Evolutionary conservation across 1,284 basidiomycete genomes (phyloP).

Genomic region (Kalmanozyma brasiliensis): DNA sequence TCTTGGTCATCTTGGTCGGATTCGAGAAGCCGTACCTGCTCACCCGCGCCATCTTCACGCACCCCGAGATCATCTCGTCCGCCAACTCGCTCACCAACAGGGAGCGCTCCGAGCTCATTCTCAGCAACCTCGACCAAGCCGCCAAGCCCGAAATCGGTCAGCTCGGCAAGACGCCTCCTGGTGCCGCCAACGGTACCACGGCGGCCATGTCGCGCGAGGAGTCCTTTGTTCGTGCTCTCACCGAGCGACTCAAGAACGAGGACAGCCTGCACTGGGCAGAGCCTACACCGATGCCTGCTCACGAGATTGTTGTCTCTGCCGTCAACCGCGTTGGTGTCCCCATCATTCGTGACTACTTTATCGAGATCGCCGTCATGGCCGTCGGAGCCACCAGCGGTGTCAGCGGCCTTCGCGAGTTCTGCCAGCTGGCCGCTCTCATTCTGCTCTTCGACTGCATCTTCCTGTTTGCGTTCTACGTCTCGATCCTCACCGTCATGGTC

Average conservation of each 20-base stretch:
- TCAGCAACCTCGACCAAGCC: conserved; percentile 43
- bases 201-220: conserved; percentile 53
- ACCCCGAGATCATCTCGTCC: conserved; percentile 76
- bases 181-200: conserved; percentile 17
- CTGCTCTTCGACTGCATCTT: conserved; percentile 87
- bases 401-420: conserved; percentile 91
- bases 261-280: conserved; percentile 70
- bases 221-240: conserved; percentile 67
- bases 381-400: conserved; percentile 89
- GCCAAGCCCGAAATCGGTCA: conserved; percentile 39
- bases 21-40: conserved; percentile 97
- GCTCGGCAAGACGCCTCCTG: conserved; percentile 30
- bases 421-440: conserved; percentile 88
- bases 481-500: conserved; percentile 91
- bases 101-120: conserved; percentile 43
- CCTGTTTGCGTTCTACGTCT: conserved; percentile 88
- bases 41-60: conserved; percentile 87
- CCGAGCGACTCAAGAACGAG: conserved; percentile 64
- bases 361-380: conserved; percentile 88
- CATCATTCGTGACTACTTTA: conserved; percentile 89
- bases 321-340: conserved; percentile 81
- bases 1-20: conserved; percentile 95
- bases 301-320: conserved; percentile 84
- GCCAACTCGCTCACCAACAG: conserved; percentile 21
- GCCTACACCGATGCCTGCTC: conserved; percentile 74